These are phyloP conservation scores for Marchantia polymorpha DNA, from an alignment of 225 moss, liverwort and hornwort genomes.

Conservation along the genomic window DNA sequence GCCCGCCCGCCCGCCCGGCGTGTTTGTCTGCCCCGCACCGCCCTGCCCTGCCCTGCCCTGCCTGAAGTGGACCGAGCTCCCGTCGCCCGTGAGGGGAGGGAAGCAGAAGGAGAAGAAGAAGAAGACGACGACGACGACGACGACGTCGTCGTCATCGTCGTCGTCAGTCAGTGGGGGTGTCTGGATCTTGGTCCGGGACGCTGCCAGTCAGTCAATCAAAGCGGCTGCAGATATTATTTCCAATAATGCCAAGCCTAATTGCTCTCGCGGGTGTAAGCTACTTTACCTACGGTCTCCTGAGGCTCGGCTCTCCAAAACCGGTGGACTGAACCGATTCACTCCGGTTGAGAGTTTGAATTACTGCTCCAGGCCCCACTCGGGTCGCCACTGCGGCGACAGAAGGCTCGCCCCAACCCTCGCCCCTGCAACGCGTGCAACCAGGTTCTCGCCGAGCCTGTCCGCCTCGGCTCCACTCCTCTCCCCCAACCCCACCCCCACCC, in stretches of 20 bases:
- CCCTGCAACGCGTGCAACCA: conserved; percentile 4
- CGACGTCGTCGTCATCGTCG: neutral
- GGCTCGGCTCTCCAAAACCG: conserved; percentile 17
- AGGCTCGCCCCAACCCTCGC: neutral
- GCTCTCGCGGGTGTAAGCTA: neutral
- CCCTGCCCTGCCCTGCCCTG: neutral
- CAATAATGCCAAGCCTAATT: conserved; percentile 19
- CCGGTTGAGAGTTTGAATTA: conserved; percentile 4
- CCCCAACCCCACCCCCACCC: no score
- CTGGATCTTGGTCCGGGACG: conserved; percentile 16
- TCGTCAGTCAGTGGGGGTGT: neutral
- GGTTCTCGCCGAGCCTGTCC: neutral
- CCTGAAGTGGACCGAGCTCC: neutral
- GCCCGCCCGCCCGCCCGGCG: neutral
- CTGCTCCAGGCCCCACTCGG: neutral
- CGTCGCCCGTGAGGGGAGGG: neutral
- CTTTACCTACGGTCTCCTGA: neutral
- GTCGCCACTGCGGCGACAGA: neutral
- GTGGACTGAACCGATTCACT: neutral
- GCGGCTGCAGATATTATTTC: conserved; percentile 11
- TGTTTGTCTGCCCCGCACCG: neutral
- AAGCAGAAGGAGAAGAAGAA: neutral
- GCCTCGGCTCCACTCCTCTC: neutral
- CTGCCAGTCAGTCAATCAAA: conserved; percentile 11
- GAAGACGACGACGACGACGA: neutral